Percentiles rank a stretch among this genome's conserved stretches.
These are phyloP conservation scores for Suillus subluteus DNA, from an alignment of 768 basidiomycete species.

Conservation along the genomic window DNA sequence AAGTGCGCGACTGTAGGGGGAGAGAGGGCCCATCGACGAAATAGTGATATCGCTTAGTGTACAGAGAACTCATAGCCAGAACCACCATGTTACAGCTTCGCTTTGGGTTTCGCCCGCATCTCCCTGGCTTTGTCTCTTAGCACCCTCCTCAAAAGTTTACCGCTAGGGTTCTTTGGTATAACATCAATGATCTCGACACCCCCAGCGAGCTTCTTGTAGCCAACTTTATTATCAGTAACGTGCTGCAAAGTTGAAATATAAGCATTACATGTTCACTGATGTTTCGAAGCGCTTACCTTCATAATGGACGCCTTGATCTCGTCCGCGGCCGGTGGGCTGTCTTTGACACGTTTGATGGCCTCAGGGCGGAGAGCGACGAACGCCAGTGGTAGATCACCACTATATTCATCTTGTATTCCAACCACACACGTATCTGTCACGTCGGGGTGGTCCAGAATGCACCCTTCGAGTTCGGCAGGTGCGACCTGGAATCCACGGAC, in stretches of 20 bases:
- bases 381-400: slow-evolving; percentile 74
- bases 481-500: slow-evolving; percentile 61
- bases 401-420: slow-evolving; percentile 71
- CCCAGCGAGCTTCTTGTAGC: slow-evolving; percentile 63
- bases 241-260: slow-evolving; percentile 38
- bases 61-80: background rate
- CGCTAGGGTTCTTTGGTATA: slow-evolving; percentile 73
- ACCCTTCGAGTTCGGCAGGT: slow-evolving; percentile 69
- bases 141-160: slow-evolving; percentile 63
- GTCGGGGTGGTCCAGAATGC: slow-evolving; percentile 61
- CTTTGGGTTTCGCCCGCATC: slow-evolving; percentile 13
- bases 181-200: slow-evolving; percentile 64
- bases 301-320: slow-evolving; percentile 46
- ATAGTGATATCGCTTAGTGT: background rate
- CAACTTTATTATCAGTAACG: slow-evolving; percentile 58
- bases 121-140: slow-evolving; percentile 53
- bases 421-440: slow-evolving; percentile 69
- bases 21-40: no score
- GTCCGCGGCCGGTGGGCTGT: slow-evolving; percentile 37
- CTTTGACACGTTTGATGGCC: slow-evolving; percentile 38
- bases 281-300: slow-evolving; percentile 48
- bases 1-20: no score
- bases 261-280: background rate
- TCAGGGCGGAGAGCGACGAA: slow-evolving; percentile 58
- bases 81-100: slow-evolving; percentile 31